These are phyloP conservation scores for Centrapalus pauciflorus DNA, from an alignment of 129 eudicot species.

Conservation along the genomic window DNA sequence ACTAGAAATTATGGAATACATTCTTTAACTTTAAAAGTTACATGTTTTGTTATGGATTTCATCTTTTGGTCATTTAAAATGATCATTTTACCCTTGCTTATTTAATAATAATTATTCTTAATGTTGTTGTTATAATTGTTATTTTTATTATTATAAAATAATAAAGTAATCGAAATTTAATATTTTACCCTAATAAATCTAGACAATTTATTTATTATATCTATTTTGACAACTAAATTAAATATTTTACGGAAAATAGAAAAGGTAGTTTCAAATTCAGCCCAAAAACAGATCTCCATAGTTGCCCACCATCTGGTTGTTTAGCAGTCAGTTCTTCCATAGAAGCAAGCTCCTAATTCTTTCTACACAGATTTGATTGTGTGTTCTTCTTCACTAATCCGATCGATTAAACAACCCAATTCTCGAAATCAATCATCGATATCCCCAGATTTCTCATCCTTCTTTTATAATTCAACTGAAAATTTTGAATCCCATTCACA, in stretches of 20 bases:
- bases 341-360: neutral
- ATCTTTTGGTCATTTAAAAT: too few species aligned
- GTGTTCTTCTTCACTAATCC: neutral
- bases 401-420: neutral
- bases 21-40: too few species aligned
- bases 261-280: neutral
- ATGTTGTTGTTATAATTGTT: too few species aligned
- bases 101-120: too few species aligned
- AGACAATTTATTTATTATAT: too few species aligned
- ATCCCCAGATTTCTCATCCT: neutral
- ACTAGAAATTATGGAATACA: too few species aligned
- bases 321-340: neutral
- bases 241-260: neutral
- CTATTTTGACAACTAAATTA: too few species aligned
- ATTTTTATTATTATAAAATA: too few species aligned
- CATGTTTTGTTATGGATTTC: too few species aligned
- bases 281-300: neutral
- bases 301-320: conserved; percentile 3
- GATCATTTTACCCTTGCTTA: too few species aligned
- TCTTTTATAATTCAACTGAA: conserved; percentile 2
- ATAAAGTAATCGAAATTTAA: too few species aligned
- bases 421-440: neutral
- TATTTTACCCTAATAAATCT: too few species aligned
- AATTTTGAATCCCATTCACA: neutral
- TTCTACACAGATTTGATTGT: neutral